Base-by-base conservation (phyloP, 2,329 filamentous ascomycete species). In the Curvularia spicifera region DNA sequence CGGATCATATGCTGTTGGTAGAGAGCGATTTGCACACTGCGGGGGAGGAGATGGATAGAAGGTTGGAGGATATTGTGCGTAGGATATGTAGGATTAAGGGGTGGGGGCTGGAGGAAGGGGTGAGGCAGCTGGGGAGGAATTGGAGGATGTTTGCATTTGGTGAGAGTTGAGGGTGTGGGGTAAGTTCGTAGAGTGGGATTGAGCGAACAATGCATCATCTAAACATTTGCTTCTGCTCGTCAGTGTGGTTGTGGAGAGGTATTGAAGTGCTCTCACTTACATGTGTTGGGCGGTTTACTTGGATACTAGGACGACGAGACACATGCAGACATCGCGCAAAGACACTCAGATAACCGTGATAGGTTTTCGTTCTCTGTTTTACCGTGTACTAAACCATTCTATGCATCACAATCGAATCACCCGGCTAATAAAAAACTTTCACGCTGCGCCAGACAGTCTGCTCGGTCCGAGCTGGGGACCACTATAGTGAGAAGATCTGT, bases 11-110 rank as follows among this genome's bases (percentile, higher is more conserved):
- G 52, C 80, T 99, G 12, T 82, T 99, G 20, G 83, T 96, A 2
- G 95, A 99, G 78, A 98, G 93, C 73, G 95, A 99, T 76, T 75
- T 97, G 57, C 91, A 98, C 75, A 85, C 80, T 20, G 95, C 94
- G 0, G 95, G 95, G 0, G 82, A 87, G 1, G 79, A 83, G 50
- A 96, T 98, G 91, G 95, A 98, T 72, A 77, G 80, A 2, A 79
- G 86, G 58, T 78, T 99, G 12, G 90, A 94, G 72, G 84, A 90
- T 45, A 89, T 93, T 61, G 87, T 90, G 54, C 82, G 88, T n/a
- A 86, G 84, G 59, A 85, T 98, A 5, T 97, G 94, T 71, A 76
- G 84, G 48, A 81, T 93, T 45, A 95, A 93, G 66, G 87, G 85
- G 1, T 98, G 95, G 94, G 74, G 76, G 0, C 75, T 97, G 56